Base-by-base conservation (phyloP, 352 stramenopile genomes). In the Thalassiosira ordinaria region DNA sequence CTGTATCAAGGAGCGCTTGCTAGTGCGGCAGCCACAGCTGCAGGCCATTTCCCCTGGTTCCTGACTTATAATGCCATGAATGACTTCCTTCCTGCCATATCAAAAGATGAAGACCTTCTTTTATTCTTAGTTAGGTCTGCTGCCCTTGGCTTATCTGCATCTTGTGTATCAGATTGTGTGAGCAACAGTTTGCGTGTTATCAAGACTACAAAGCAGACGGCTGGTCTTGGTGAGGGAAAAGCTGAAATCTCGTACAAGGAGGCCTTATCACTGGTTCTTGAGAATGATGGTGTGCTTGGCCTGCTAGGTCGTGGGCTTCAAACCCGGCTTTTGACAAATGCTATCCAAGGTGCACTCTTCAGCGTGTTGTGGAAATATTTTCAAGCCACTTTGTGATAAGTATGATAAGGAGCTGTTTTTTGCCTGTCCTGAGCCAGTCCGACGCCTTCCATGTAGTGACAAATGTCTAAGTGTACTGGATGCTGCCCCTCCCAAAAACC, bases 141-240 rank as follows among this genome's bases (percentile, higher is more conserved):
- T 4, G 46, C 69, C 27, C 41, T 91, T 49, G 95, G 94, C 35
- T 73, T 97, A 49, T 89, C 73, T 33, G 82, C 94, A 29, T 96
- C 89, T 2, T 92, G 85, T 66, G 91, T 96, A 24, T 95, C 86
- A n/a, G 95, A 97, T 73, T 86, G 83, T 74, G 86, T 86, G 39
- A 93, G 79, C 26, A 97, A 97, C 74, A 94, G 88, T 68, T 88
- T 97, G 24, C 78, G 95, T 11, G 95, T 97, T 2, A 88, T 97
- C 35, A 97, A 97, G 78, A 97, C 94, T 5, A 95, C 87, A 35
- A 96, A 96, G 67, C 95, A 97, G 82, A 97, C 94, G 13, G 85
- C 86, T 13, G 69, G 81, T 33, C 49, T 94, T 16, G 62, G 77
- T 20, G 65, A 16, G 22, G 60, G 47, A 11, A 51, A 56, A 2